phyloP scores from a whole-genome alignment of 345 rosid species.

The Stellera chamaejasme region DNA sequence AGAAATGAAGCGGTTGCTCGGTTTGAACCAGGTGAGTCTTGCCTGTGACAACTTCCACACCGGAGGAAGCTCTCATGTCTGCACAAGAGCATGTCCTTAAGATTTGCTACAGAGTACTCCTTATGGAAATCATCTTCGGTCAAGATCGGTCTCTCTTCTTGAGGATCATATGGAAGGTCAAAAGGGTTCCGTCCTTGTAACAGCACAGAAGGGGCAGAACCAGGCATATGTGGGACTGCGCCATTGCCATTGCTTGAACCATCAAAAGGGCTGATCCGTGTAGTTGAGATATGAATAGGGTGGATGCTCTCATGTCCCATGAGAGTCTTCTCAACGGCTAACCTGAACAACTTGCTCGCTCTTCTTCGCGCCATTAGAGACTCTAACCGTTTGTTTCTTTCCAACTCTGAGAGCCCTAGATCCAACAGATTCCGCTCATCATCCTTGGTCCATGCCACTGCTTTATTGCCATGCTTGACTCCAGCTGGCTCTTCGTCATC shows the following conservation, averaged over 20 bases:
- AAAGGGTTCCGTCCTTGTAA: conserved; percentile 62
- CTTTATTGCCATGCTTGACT: conserved; percentile 20
- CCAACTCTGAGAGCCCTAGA: conserved; percentile 75
- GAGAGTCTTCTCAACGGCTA: conserved; percentile 36
- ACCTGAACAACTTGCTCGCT: conserved; percentile 41
- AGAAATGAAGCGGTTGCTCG: conserved; percentile 1
- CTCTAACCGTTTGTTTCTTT: conserved; percentile 74
- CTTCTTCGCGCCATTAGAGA: conserved; percentile 62
- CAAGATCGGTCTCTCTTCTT: conserved; percentile 71
- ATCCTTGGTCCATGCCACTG: conserved; percentile 67
- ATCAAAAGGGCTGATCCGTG: conserved; percentile 32
- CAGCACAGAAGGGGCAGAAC: conserved; percentile 82
- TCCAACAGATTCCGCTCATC: conserved; percentile 86
- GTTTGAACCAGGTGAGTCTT: conserved; percentile 17
- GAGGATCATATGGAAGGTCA: conserved; percentile 78
- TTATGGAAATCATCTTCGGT: conserved; percentile 54
- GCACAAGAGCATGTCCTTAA: conserved; percentile 47
- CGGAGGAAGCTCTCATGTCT: conserved; percentile 70
- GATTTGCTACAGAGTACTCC: conserved; percentile 44
- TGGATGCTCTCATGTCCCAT: conserved; percentile 21
- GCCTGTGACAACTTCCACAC: conserved; percentile 3
- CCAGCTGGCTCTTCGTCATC: conserved; percentile 34
- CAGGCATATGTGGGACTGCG: conserved; percentile 28
- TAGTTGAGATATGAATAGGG: conserved; percentile 23
- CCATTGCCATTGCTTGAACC: too few relatives aligned